These are phyloP conservation scores for Protea cynaroides DNA, from an alignment of 164 flowering plant species.

Conservation along the genomic window DNA sequence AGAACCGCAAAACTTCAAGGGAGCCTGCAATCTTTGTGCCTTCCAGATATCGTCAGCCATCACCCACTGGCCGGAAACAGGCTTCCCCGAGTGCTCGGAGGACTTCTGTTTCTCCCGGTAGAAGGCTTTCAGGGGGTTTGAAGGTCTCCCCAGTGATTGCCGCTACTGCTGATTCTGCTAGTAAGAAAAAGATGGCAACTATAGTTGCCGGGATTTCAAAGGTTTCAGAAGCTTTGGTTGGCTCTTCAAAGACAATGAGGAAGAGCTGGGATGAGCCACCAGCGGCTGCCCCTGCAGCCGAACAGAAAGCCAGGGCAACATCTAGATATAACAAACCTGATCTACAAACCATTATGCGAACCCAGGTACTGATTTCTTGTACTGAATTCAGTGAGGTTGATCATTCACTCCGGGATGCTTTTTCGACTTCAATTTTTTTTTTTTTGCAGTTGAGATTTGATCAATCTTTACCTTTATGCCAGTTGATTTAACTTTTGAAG, in stretches of 20 bases:
- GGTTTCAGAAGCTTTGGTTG: conserved; percentile 61
- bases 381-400: not conserved
- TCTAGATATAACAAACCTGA: conserved; percentile 51
- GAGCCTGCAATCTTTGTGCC: conserved; percentile 90
- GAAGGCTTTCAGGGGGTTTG: conserved; percentile 71
- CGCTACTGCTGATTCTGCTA: conserved; percentile 33
- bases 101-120: conserved; percentile 64
- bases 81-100: conserved; percentile 59
- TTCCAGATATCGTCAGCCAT: conserved; percentile 88
- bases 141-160: conserved; percentile 52
- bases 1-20: conserved; percentile 46
- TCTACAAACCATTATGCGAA: conserved; percentile 65
- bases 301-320: conserved; percentile 39
- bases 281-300: conserved; percentile 20
- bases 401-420: too few relatives aligned
- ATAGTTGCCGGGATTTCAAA: conserved; percentile 64
- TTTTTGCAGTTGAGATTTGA: too few relatives aligned
- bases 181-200: conserved; percentile 69
- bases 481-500: too few relatives aligned
- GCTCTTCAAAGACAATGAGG: conserved; percentile 47
- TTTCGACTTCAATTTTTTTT: too few relatives aligned
- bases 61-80: conserved; percentile 66
- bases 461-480: too few relatives aligned
- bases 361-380: conserved; percentile 47
- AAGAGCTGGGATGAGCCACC: conserved; percentile 82